phyloP scores from a whole-genome alignment of 257 asterid species.

The Solanum dulcamara region DNA sequence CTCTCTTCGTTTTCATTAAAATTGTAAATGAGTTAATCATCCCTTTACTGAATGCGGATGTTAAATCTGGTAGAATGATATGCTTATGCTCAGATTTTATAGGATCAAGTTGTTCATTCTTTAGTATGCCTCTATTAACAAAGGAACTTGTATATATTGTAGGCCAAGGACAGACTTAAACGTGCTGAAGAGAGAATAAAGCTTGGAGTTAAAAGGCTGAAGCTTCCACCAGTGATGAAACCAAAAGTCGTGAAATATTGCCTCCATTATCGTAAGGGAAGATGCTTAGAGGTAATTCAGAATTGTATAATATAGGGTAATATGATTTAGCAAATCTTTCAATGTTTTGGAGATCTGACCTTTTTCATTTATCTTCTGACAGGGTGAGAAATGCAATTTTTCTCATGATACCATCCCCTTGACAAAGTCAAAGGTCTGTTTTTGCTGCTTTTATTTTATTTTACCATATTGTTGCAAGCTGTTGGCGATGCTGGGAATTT shows the following conservation, averaged over 20 bases:
- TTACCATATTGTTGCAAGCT: neutral
- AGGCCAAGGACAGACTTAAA: conserved; percentile 56
- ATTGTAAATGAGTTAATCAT: neutral
- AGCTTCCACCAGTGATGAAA: conserved; percentile 53
- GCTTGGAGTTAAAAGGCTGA: conserved; percentile 73
- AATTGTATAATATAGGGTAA: neutral
- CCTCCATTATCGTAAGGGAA: conserved; percentile 71
- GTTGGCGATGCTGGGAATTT: neutral
- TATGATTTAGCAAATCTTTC: neutral
- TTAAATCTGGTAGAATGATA: neutral
- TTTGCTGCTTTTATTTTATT: conserved; percentile 2
- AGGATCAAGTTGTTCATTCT: neutral
- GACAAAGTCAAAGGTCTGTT: conserved; percentile 74
- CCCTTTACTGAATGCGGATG: neutral
- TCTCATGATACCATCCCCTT: conserved; percentile 84
- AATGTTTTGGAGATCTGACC: neutral
- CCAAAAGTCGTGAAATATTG: conserved; percentile 49
- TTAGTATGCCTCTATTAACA: neutral
- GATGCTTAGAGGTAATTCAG: conserved; percentile 75
- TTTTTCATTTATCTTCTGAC: conserved; percentile 10
- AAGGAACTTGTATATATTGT: conserved; percentile 18
- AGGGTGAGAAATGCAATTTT: conserved; percentile 89
- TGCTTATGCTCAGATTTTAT: neutral
- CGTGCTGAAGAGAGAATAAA: conserved; percentile 66
- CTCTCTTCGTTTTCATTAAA: neutral